phyloP scores from a whole-genome alignment of 1,139 yeast species.

The Lodderomyces parapsilosis region DNA sequence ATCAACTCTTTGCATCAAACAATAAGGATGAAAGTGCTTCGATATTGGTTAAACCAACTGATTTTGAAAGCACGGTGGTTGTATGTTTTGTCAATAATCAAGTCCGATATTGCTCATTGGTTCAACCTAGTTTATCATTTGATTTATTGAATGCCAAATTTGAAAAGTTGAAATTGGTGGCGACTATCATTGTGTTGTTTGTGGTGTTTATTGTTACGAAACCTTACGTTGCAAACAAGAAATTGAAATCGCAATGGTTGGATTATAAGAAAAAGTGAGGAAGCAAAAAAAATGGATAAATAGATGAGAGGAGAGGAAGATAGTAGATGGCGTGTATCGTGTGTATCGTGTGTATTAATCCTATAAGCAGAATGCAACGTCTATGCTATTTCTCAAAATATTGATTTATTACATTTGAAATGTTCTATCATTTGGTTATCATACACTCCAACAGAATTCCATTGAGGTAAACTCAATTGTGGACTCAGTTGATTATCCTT shows the following conservation, averaged over 20 bases:
- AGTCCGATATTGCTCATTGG: conserved; percentile 74
- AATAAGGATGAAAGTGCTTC: conserved; percentile 6
- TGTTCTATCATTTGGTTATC: conserved; percentile 22
- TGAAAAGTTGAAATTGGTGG: conserved; percentile 60
- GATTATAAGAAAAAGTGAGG: conserved; percentile 19
- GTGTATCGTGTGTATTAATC: conserved; percentile 6
- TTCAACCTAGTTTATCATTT: conserved; percentile 82
- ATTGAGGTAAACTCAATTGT: conserved; percentile 16
- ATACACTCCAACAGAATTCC: conserved; percentile 22
- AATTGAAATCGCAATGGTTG: conserved; percentile 38
- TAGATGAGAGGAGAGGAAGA: too few species aligned
- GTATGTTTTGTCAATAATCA: conserved; percentile 61
- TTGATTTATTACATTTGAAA: conserved; percentile 15
- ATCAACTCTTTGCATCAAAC: conserved; percentile 21
- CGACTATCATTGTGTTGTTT: conserved; percentile 57
- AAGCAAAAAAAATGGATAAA: too few species aligned
- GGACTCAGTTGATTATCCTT: not conserved
- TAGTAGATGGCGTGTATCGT: not conserved
- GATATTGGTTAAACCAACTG: conserved; percentile 60
- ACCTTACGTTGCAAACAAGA: conserved; percentile 59
- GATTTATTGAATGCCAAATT: conserved; percentile 71
- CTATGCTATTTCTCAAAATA: conserved; percentile 9
- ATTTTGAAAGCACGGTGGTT: conserved; percentile 77
- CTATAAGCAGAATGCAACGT: not conserved
- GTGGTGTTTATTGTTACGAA: conserved; percentile 44